phyloP scores from a whole-genome alignment of 2,329 filamentous ascomycete genomes.

The Fusarium solani-melongenae region DNA sequence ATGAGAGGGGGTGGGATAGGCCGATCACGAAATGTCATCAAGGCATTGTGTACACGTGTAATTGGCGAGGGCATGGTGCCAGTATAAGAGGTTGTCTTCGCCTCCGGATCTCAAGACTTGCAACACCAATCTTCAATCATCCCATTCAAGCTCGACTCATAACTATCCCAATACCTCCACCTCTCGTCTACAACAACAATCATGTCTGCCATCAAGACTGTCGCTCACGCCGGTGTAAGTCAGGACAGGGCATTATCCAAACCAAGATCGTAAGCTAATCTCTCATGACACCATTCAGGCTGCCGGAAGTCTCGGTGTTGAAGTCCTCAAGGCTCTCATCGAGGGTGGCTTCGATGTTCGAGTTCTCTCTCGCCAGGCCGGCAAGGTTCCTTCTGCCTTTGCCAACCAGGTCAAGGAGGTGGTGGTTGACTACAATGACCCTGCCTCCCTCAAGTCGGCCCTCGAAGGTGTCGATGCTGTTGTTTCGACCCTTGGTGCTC shows the following conservation, averaged over 20 bases:
- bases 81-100: neutral
- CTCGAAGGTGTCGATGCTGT: conserved; percentile 5
- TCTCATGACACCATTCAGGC: neutral
- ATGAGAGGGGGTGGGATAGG: conserved; percentile 4
- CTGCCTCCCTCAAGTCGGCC: conserved; percentile 3
- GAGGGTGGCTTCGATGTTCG: neutral
- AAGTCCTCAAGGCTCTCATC: neutral
- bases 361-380: conserved; percentile 1
- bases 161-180: neutral
- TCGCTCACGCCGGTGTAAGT: conserved; percentile 10
- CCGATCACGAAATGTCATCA: conserved; percentile 5
- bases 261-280: neutral
- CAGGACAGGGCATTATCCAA: neutral
- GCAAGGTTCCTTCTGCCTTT: conserved; percentile 2
- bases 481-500: conserved; percentile 4
- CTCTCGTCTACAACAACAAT: neutral
- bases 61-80: neutral
- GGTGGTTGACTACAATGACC: neutral
- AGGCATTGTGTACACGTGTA: neutral
- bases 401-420: conserved; percentile 7
- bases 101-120: neutral
- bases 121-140: neutral
- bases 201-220: conserved; percentile 6
- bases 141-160: neutral
- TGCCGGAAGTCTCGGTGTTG: conserved; percentile 4